Percentiles rank a stretch among this genome's conserved stretches.
Evolutionary conservation across 2,329 filamentous ascomycete species (phyloP).

Genomic region (Ophiostoma tasmaniense): DNA sequence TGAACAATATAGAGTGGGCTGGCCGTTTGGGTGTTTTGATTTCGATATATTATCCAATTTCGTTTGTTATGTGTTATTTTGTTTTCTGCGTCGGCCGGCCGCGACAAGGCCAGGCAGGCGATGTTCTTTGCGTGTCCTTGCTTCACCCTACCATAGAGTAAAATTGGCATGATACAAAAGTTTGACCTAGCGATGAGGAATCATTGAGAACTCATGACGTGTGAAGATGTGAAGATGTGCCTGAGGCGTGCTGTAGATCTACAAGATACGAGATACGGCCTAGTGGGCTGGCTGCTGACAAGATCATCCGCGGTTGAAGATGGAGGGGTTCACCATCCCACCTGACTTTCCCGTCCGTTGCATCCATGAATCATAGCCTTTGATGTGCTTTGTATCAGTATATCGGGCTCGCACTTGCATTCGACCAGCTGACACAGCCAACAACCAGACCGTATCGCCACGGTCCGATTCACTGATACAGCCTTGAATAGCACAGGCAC

Average conservation of each 20-base stretch:
- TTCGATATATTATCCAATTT: slow-evolving; percentile 1
- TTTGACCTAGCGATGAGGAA: background rate
- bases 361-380: background rate
- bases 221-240: background rate
- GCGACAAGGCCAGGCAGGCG: background rate
- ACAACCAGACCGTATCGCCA: background rate
- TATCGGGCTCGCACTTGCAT: background rate
- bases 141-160: slow-evolving; percentile 10
- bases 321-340: background rate
- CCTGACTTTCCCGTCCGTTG: background rate
- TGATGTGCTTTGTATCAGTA: too few relatives aligned
- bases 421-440: background rate
- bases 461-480: background rate
- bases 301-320: background rate
- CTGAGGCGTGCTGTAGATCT: background rate
- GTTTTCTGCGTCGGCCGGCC: background rate
- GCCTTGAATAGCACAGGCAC: background rate
- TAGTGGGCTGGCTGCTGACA: background rate
- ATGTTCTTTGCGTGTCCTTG: background rate
- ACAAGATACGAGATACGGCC: background rate
- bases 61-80: slow-evolving; percentile 5
- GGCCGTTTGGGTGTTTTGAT: slow-evolving; percentile 11
- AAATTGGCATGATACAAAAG: slow-evolving; percentile 13
- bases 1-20: slow-evolving; percentile 13
- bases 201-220: background rate